phyloP scores from a whole-genome alignment of 176 grass and related monocot species.

The Thalia dealbata region DNA sequence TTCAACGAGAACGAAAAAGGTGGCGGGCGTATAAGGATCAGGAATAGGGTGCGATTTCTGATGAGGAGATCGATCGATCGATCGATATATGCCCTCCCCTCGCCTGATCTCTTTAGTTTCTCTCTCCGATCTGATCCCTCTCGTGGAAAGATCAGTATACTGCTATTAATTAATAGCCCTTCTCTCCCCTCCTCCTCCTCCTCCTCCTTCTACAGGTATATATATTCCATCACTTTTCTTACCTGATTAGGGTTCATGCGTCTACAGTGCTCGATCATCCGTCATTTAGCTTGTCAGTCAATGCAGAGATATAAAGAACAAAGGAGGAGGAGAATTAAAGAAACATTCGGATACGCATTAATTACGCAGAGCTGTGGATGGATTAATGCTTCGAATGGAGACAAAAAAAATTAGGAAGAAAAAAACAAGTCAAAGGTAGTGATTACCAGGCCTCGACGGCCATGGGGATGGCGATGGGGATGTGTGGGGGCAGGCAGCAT shows the following conservation, averaged over 20 bases:
- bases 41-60: slow-evolving; percentile 88
- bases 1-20: slow-evolving; percentile 60
- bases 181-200: too few relatives aligned
- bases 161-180: background rate
- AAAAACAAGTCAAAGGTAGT: slow-evolving; percentile 51
- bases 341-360: slow-evolving; percentile 13
- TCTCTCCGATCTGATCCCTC: slow-evolving; percentile 11
- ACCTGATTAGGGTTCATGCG: background rate
- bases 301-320: slow-evolving; percentile 15
- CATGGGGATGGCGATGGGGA: too few relatives aligned
- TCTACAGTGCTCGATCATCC: background rate
- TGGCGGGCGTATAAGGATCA: slow-evolving; percentile 17
- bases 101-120: slow-evolving; percentile 4
- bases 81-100: background rate
- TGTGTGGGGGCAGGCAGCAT: slow-evolving; percentile 10
- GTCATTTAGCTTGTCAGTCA: slow-evolving; percentile 24
- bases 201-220: too few relatives aligned
- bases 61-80: too few relatives aligned
- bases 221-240: too few relatives aligned
- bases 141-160: background rate
- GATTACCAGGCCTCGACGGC: slow-evolving; percentile 30
- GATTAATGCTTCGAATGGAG: background rate
- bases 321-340: background rate
- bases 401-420: slow-evolving; percentile 2
- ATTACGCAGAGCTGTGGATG: too few relatives aligned